Evolutionary conservation across 805 yeast species (phyloP).

Genomic region (Jamesozyma lodderae): DNA sequence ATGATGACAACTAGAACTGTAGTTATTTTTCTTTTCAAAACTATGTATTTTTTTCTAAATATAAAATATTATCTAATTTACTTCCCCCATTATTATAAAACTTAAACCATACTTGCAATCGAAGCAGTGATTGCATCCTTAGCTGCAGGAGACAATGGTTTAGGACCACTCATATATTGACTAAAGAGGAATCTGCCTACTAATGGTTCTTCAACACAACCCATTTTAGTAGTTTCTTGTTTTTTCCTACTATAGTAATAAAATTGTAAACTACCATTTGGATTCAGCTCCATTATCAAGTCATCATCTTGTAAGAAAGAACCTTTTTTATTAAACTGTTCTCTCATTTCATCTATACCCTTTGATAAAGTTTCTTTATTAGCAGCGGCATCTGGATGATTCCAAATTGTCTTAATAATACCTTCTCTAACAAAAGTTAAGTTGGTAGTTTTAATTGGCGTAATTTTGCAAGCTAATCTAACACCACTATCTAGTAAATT

Average conservation of each 20-base stretch:
- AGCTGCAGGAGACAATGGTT: conserved; percentile 25
- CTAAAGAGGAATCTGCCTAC: conserved; percentile 61
- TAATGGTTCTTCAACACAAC: conserved; percentile 51
- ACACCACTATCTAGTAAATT: conserved; percentile 51
- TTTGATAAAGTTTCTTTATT: conserved; percentile 38
- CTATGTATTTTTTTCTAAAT: background rate
- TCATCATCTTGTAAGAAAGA: conserved; percentile 69
- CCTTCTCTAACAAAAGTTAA: conserved; percentile 87
- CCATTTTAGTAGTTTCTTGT: conserved; percentile 37
- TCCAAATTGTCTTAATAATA: conserved; percentile 66
- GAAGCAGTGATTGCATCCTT: conserved; percentile 19
- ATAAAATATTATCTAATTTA: background rate
- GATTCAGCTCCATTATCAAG: conserved; percentile 46
- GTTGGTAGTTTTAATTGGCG: conserved; percentile 86
- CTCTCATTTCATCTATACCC: conserved; percentile 62
- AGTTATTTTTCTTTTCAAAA: background rate
- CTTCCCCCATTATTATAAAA: background rate
- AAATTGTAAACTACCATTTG: conserved; percentile 39
- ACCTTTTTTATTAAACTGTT: conserved; percentile 53
- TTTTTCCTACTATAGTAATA: conserved; percentile 36
- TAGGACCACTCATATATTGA: conserved; percentile 61
- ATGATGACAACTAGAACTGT: conserved; percentile 7
- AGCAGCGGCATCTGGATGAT: conserved; percentile 51
- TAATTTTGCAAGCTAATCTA: conserved; percentile 61
- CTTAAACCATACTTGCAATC: conserved; percentile 4